These are phyloP conservation scores for Paxillus rubicundulus DNA, from an alignment of 768 basidiomycete species.

Conservation along the genomic window DNA sequence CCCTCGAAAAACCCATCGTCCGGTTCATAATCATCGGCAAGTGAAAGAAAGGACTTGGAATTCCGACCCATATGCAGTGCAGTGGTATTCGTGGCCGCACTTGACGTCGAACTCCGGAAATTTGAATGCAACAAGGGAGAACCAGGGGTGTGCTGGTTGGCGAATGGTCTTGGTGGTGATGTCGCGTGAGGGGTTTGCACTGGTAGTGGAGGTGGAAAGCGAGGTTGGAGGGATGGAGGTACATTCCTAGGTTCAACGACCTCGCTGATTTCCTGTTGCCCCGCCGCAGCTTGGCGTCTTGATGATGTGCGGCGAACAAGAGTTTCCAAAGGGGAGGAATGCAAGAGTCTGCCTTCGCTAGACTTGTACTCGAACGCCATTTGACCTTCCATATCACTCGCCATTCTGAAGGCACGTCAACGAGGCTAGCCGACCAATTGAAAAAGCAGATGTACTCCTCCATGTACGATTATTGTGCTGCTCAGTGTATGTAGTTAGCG, in stretches of 20 bases:
- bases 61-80: conserved; percentile 8
- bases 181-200: not conserved
- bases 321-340: conserved; percentile 56
- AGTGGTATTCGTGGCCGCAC: conserved; percentile 28
- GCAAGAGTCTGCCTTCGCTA: conserved; percentile 30
- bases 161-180: conserved; percentile 12
- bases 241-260: not conserved
- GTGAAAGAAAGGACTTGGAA: conserved; percentile 27
- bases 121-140: conserved; percentile 50
- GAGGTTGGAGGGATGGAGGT: conserved; percentile 13
- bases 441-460: not conserved
- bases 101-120: conserved; percentile 43
- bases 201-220: not conserved
- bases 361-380: conserved; percentile 17
- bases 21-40: conserved; percentile 32
- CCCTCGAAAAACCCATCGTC: conserved; percentile 36
- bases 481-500: not conserved
- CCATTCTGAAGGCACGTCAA: conserved; percentile 2
- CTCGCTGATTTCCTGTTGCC: conserved; percentile 5
- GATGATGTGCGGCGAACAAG: conserved; percentile 55
- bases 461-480: not conserved
- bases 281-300: conserved; percentile 28
- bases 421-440: conserved; percentile 6
- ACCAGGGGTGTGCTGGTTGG: conserved; percentile 26
- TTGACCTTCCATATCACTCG: conserved; percentile 20